These are phyloP conservation scores for Trichoderma oligosporum DNA, from an alignment of 2,329 filamentous ascomycete genomes.

Conservation along the genomic window DNA sequence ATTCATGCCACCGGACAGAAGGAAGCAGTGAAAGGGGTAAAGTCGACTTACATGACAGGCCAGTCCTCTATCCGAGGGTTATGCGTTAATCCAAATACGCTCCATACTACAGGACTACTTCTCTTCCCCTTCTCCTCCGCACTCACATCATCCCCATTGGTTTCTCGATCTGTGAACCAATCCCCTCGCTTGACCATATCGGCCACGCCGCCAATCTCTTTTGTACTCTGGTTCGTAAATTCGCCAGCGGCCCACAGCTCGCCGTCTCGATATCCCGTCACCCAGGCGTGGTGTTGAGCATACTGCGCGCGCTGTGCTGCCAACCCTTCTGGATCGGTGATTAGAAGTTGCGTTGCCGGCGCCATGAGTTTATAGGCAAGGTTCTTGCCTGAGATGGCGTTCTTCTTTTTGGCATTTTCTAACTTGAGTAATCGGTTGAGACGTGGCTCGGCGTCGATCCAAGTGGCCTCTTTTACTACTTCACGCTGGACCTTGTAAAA, in stretches of 20 bases:
- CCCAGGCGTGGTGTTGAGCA: conserved; percentile 46
- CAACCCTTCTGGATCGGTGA: conserved; percentile 44
- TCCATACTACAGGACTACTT: conserved; percentile 43
- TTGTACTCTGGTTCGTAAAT: conserved; percentile 48
- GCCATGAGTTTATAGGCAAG: conserved; percentile 49
- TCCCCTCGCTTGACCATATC: conserved; percentile 47
- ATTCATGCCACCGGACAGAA: no score
- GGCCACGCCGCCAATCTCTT: conserved; percentile 42
- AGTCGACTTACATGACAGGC: conserved; percentile 46
- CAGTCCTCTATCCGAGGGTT: conserved; percentile 48
- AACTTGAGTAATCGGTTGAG: conserved; percentile 50
- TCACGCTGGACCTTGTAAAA: conserved; percentile 53
- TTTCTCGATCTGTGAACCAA: conserved; percentile 38
- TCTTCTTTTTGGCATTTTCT: conserved; percentile 44
- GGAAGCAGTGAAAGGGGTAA: not conserved
- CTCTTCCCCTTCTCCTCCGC: conserved; percentile 20
- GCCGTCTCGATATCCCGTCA: conserved; percentile 47
- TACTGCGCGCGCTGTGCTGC: conserved; percentile 43
- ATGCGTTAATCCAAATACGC: conserved; percentile 47
- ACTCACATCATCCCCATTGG: conserved; percentile 8
- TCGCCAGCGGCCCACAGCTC: conserved; percentile 51
- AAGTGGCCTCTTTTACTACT: conserved; percentile 42
- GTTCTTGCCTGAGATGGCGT: conserved; percentile 46
- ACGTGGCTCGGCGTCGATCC: conserved; percentile 51
- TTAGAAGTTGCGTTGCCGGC: conserved; percentile 43